Base-by-base conservation (phyloP, 2,329 filamentous ascomycete species). In the Sarocladium strictum region DNA sequence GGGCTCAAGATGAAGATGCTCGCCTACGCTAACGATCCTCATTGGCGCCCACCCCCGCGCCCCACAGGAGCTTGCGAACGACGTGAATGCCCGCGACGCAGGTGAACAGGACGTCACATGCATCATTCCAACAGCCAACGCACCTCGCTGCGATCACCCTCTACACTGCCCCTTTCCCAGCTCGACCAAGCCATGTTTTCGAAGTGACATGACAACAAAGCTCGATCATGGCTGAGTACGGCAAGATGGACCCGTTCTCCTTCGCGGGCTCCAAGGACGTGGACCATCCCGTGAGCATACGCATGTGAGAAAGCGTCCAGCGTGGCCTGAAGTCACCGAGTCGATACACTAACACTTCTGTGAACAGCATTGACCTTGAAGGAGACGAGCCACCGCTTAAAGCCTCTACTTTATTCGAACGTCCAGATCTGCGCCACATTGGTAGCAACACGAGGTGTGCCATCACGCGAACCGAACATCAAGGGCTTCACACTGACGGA, bases 181-280 rank as follows among this genome's bases (percentile, higher is more conserved):
- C 3, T 29, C n/a, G 21, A 27, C 27, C 10, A 11, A 15, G 21
- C 3, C 17, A 51, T 51, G 27, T 19, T 14, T 38, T 27, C 57
- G 62, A 53, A 54, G 68, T 68, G 67, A 61, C 56, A 60, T 68
- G 64, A 67, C 23, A 49, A 47, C 45, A 52, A 57, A 53, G 19
- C 53, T 50, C 21, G 29, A 55, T 45, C 56, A 72, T 72, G 69
- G 55, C 67, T 60, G 69, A 72, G 57, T 71, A 70, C 63, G 69
- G 68, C 62, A 68, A 66, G 56, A 97, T 97, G 90, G 94, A 99
- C 73, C 87, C 92, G 53, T 97, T 96, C 72, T 96, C 92, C 27
- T 97, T 97, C 75, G 92, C 90, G 61, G 90, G 86, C 65, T 96
- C 94, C 57, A 87, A 90, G 60, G 85, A 89, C 69, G 79, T 97